Conservation (phyloP, 345 rosid genomes). For the Camelina hispida region DNA sequence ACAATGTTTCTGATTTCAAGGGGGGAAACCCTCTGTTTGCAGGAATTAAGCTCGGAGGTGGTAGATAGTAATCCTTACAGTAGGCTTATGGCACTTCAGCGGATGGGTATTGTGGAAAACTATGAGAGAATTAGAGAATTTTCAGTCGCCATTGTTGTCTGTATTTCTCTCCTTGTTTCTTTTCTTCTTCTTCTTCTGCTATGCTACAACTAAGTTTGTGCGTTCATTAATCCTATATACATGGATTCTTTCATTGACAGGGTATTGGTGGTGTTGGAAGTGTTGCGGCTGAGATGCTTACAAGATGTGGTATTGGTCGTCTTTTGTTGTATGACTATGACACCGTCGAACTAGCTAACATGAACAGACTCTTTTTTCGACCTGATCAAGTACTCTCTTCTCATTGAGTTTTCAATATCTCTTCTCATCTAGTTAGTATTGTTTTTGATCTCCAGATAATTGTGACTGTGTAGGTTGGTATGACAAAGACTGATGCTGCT, state of each 20-base stretch:
- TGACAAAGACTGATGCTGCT: conserved; percentile 99
- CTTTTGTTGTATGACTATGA: conserved; percentile 96
- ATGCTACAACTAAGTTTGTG: background rate
- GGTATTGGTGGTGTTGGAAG: conserved; percentile 99
- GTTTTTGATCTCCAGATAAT: conserved; percentile 16
- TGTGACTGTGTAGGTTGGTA: conserved; percentile 65
- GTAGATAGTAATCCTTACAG: conserved; percentile 98
- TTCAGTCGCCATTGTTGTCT: conserved; percentile 95
- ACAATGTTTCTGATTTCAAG: conserved; percentile 2
- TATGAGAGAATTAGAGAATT: conserved; percentile 86
- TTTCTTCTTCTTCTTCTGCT: background rate
- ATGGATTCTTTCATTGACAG: conserved; percentile 39
- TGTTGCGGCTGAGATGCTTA: conserved; percentile 99
- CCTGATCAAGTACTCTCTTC: conserved; percentile 77
- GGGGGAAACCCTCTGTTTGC: conserved; percentile 31
- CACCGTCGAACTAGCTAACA: conserved; percentile 94
- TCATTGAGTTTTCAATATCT: background rate
- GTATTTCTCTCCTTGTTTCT: conserved; percentile 50
- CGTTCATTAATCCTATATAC: conserved; percentile 8
- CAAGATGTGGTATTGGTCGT: conserved; percentile 97
- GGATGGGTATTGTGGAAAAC: conserved; percentile 94
- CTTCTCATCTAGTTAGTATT: background rate
- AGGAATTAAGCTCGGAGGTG: conserved; percentile 98
- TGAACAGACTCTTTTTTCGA: conserved; percentile 94
- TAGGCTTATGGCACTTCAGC: conserved; percentile 98